Percentiles rank a stretch among this genome's conserved stretches.
Conservation (phyloP, 2,329 filamentous ascomycete species). For the Didymella segeticola region DNA sequence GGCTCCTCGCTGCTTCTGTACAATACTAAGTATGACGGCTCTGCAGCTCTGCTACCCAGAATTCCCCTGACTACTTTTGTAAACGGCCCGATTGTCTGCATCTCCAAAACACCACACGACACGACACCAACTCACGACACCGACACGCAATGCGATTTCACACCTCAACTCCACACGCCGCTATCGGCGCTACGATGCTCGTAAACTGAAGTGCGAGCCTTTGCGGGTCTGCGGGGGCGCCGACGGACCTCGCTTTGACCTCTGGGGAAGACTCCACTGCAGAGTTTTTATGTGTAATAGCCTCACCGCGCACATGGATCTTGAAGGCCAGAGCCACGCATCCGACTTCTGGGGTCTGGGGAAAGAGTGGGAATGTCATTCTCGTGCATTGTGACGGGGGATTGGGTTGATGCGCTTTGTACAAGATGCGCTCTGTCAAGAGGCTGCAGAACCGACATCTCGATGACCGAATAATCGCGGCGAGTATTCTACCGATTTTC, state of each 20-base stretch:
- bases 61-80: neutral
- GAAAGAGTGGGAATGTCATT: neutral
- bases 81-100: slow-evolving; percentile 1
- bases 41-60: neutral
- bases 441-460: no score
- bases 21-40: no score
- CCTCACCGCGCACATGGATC: neutral
- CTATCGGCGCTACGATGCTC: neutral
- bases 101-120: neutral
- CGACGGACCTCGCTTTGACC: slow-evolving; percentile 3
- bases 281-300: slow-evolving; percentile 26
- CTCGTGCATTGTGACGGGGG: neutral
- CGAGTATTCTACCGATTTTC: no score
- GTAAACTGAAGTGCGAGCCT: neutral
- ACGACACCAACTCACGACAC: neutral
- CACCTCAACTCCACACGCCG: neutral
- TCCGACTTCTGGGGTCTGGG: slow-evolving; percentile 6
- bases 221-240: slow-evolving; percentile 13
- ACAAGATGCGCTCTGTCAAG: no score
- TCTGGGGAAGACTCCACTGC: slow-evolving; percentile 17
- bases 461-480: no score
- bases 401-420: no score
- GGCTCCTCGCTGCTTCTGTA: neutral
- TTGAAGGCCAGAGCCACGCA: slow-evolving; percentile 1
- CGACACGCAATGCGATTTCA: neutral